Evolutionary conservation across 1,139 yeast genomes (phyloP), one percentile per base, ranked within the genome.

Genomic region (Suhomyces yuchorum): DNA sequence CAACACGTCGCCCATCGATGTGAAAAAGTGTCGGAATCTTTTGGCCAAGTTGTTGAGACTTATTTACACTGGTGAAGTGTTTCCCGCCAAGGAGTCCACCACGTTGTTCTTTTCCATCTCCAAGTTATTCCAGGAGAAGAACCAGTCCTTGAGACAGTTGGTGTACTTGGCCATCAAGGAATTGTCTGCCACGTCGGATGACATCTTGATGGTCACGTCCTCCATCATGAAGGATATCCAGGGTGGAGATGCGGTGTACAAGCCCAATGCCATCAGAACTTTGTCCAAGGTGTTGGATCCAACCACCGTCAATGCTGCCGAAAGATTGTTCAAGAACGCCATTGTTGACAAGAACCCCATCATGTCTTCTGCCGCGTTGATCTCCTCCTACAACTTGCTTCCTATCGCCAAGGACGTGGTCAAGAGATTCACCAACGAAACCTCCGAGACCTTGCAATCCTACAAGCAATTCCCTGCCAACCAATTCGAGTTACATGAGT

Each of bases 171-270:
- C 97, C 17, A 91, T 92, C 67, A 93, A 93, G 72, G 98, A 92
- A 67, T 80, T 93, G 54, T 81, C 93, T 39, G 71, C 85, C 15
- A 81, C 87, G 49, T 90, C 97, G 15, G 91, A 90, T 59, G 97
- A 93, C 70, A 90, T 90, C 47, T 81, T 93, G 68, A 95, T 93
- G 98, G 97, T 93, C 30, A 93, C 99, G 28, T 89, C 97, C 7
- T 89, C 97, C 18, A 92, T 93, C 62, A 95, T 93, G 97, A 92
- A 92, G 73, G 99, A 93, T 71, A 89, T 93, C 51, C 97, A 95
- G 71, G 85, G 86, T 51, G 92, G 92, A 55, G 96, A 90, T 54
- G 77, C 83, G 55, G 76, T 91, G 51, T 91, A 87, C 70, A 90
- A 92, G 65, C 97, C 99, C 49, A 87, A 93, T 66, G 98, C 99